phyloP scores from a whole-genome alignment of 768 basidiomycete genomes.

The Agaricus bisporus region DNA sequence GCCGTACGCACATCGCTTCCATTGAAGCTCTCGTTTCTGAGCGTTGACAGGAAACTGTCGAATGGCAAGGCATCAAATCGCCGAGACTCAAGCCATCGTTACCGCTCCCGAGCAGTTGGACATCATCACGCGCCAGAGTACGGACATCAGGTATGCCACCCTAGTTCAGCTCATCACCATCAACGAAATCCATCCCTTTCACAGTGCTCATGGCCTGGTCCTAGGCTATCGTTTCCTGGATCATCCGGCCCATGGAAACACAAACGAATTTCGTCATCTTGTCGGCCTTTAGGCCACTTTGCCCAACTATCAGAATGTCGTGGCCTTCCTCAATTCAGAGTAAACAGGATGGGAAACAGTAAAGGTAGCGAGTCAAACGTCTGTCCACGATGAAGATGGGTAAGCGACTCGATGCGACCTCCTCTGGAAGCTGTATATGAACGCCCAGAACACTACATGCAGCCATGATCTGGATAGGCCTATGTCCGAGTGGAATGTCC shows the following conservation, averaged over 20 bases:
- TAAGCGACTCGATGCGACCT: too few species aligned
- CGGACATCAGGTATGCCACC: slow-evolving; percentile 95
- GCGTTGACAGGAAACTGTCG: slow-evolving; percentile 97
- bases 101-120: slow-evolving; percentile 99
- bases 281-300: slow-evolving; percentile 95
- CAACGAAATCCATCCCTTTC: slow-evolving; percentile 95
- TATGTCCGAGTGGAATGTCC: too few species aligned
- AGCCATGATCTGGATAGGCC: too few species aligned
- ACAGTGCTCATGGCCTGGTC: slow-evolving; percentile 97
- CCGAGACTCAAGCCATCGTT: slow-evolving; percentile 96
- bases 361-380: too few species aligned
- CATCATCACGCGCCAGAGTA: slow-evolving; percentile 96
- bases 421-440: too few species aligned
- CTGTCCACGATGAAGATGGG: slow-evolving; percentile 90
- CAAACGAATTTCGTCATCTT: slow-evolving; percentile 84
- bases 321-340: slow-evolving; percentile 93
- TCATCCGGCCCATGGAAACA: slow-evolving; percentile 92
- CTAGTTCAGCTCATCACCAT: slow-evolving; percentile 95
- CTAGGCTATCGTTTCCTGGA: slow-evolving; percentile 86
- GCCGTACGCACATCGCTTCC: too few species aligned
- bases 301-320: slow-evolving; percentile 98
- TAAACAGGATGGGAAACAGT: too few species aligned
- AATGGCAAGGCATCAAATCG: slow-evolving; percentile 96
- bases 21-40: too few species aligned
- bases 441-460: too few species aligned